Evolutionary conservation across 306 rosid species (phyloP).

Genomic region (Prunus padus): DNA sequence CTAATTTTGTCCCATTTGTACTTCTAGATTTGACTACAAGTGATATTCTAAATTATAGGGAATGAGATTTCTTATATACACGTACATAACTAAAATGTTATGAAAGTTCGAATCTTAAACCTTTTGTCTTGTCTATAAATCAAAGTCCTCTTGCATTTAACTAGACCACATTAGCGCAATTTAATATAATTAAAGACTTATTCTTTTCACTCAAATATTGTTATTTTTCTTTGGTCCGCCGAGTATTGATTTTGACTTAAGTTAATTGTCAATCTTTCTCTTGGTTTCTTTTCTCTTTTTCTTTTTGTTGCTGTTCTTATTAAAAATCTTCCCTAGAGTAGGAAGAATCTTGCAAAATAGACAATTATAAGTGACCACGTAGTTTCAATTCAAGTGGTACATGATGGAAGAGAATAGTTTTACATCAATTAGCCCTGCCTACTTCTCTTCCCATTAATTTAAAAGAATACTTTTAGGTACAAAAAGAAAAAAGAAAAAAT

Average conservation of each 20-base stretch:
- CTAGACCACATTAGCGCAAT: too few relatives aligned
- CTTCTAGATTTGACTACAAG: too few relatives aligned
- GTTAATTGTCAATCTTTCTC: neutral
- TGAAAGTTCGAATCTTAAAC: rapidly evolving
- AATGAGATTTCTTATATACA: too few relatives aligned
- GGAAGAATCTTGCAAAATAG: neutral
- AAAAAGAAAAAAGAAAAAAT: neutral
- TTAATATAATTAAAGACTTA: too few relatives aligned
- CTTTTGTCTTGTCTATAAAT: rapidly evolving
- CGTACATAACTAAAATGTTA: rapidly evolving
- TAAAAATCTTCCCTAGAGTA: neutral
- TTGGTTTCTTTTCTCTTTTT: neutral
- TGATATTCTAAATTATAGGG: too few relatives aligned
- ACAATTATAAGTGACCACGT: slow-evolving; percentile 5
- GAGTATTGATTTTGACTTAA: neutral
- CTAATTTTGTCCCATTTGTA: too few relatives aligned
- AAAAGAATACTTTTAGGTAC: neutral
- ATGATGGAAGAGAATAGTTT: neutral
- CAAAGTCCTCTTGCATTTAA: rapidly evolving
- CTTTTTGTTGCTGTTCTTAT: neutral
- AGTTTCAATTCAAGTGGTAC: slow-evolving; percentile 2
- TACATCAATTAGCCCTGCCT: too few relatives aligned
- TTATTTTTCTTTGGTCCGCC: too few relatives aligned
- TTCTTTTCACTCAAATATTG: too few relatives aligned
- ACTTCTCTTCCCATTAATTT: too few relatives aligned